Percentiles rank a stretch among this genome's conserved stretches.
phyloP scores from a whole-genome alignment of 108 stramenopile species.

The Nitzschia inconspicua region DNA sequence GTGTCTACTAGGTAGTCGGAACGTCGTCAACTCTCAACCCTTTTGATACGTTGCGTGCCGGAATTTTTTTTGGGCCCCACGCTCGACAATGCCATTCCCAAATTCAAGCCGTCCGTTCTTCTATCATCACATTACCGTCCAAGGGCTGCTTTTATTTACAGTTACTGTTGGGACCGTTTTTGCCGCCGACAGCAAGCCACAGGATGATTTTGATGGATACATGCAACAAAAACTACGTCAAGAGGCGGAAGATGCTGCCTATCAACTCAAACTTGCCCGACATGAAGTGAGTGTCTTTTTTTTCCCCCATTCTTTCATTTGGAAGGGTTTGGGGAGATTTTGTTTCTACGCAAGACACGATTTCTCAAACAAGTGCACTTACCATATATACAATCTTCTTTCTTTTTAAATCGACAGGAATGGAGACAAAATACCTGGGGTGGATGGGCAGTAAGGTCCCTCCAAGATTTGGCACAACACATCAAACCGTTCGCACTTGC shows the following conservation, averaged over 20 bases:
- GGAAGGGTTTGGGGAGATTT: background rate
- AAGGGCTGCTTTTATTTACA: no score
- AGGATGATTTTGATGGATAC: conserved; percentile 26
- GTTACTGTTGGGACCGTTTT: no score
- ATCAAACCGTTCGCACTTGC: conserved; percentile 14
- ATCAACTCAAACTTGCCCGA: background rate
- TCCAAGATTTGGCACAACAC: conserved; percentile 13
- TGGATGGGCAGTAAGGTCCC: conserved; percentile 16
- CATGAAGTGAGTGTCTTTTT: conserved; percentile 13
- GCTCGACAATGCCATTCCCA: no score
- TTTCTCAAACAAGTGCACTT: background rate
- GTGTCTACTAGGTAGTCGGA: no score
- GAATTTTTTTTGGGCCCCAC: no score
- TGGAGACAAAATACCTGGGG: conserved; percentile 36
- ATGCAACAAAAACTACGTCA: conserved; percentile 13
- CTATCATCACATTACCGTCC: no score
- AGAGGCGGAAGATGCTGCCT: conserved; percentile 3
- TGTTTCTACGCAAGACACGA: background rate
- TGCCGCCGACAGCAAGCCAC: background rate
- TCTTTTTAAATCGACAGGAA: background rate
- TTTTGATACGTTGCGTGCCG: no score
- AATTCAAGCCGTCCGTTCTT: no score
- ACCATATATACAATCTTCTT: background rate
- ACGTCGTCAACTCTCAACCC: no score
- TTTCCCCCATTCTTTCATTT: background rate